phyloP scores from a whole-genome alignment of 805 yeast genomes.

The Kregervanrija pseudodelftensis region DNA sequence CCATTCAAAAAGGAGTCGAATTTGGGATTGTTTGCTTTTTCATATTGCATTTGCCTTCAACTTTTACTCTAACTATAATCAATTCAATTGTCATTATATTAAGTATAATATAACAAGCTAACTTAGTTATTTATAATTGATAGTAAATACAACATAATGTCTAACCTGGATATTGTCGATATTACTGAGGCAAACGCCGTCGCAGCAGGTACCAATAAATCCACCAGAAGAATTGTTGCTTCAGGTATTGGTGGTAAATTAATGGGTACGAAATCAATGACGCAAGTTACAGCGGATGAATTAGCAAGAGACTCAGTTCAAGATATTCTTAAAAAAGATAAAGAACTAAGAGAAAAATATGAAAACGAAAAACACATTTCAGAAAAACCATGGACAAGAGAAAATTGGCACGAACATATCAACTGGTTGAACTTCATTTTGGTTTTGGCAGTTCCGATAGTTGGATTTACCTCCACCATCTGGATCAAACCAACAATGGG shows the following conservation, averaged over 20 bases:
- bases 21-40: no score
- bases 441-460: slow-evolving; percentile 53
- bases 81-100: no score
- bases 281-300: slow-evolving; percentile 59
- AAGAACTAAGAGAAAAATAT: slow-evolving; percentile 35
- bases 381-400: slow-evolving; percentile 70
- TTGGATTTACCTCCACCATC: slow-evolving; percentile 42
- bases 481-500: slow-evolving; percentile 42
- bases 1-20: no score
- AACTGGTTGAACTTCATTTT: slow-evolving; percentile 71
- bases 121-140: no score
- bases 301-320: slow-evolving; percentile 46
- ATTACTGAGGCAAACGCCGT: slow-evolving; percentile 65
- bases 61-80: no score
- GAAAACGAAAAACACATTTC: slow-evolving; percentile 50
- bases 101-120: no score
- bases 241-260: slow-evolving; percentile 67
- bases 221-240: slow-evolving; percentile 65
- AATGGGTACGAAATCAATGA: slow-evolving; percentile 77
- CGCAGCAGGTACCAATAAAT: slow-evolving; percentile 76
- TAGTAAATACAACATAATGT: no score
- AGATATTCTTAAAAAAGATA: slow-evolving; percentile 37
- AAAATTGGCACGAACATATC: slow-evolving; percentile 67
- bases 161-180: slow-evolving; percentile 37
- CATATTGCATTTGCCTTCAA: no score